A percentile compares a stretch with the other conserved stretches of the same genome.
Evolutionary conservation across 164 flowering plant genomes (phyloP).

Genomic region (grape (Vitis vinifera)): ASM3070453v1 NC_081820.1:24152001-24152500

Average conservation of each 20-base stretch:
- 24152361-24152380: slow-evolving; percentile 35
- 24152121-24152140: slow-evolving; percentile 31
- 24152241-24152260: slow-evolving; percentile 40
- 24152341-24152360: slow-evolving; percentile 36
- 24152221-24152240: slow-evolving; percentile 30
- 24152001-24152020: slow-evolving; percentile 30
- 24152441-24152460: slow-evolving; percentile 20
- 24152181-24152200: slow-evolving; percentile 38
- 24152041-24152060: slow-evolving; percentile 43
- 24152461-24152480: slow-evolving; percentile 38
- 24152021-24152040: slow-evolving; percentile 30
- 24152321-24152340: slow-evolving; percentile 34
- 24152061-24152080: slow-evolving; percentile 33
- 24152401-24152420: slow-evolving; percentile 32
- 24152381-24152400: slow-evolving; percentile 40
- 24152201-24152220: slow-evolving; percentile 42
- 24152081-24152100: slow-evolving; percentile 36
- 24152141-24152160: slow-evolving; percentile 28
- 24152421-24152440: slow-evolving; percentile 26
- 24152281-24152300: slow-evolving; percentile 40
- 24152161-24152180: slow-evolving; percentile 46
- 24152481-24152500: slow-evolving; percentile 43
- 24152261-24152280: slow-evolving; percentile 26
- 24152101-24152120: slow-evolving; percentile 38
- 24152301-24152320: slow-evolving; percentile 45